Evolutionary conservation across 208 protist genomes (phyloP), one percentile per base, ranked within the genome.

Genomic region (Wallacemonas sp.): DNA sequence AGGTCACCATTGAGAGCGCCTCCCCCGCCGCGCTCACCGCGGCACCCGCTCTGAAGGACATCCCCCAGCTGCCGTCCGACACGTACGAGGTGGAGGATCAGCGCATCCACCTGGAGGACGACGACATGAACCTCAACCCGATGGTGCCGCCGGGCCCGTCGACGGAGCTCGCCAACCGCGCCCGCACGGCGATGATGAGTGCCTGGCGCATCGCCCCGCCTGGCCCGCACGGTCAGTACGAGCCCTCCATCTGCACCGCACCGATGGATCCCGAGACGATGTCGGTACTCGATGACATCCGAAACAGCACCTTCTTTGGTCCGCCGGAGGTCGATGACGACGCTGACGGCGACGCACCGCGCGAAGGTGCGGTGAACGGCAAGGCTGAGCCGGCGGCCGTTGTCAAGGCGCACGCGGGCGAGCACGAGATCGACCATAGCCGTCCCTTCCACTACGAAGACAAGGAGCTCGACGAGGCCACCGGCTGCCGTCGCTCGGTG

Each of bases 231-330:
- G 52, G 52, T 29, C 52, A 52, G 11, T 78, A 80, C 52, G 70
- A 77, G 54, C 79, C 65, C 26, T 81, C 79, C 2, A 69, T 84
- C 26, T 81, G 79, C 63, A 77, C 74, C 4, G 61, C 72, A 1
- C 71, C 57, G 38, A 57, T 67, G 32, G 72, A 67, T 12, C 67
- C 70, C 2, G 61, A 11, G 2, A 44, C 55, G 14, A 38, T 31
- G n/a, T 44, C 38, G 10, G 52, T 42, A 1, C 52, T 59, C 12
- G 52, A 59, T 29, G 52, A 59, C 16, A 59, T 59, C 32, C 52
- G 52, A 4, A 59, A 59, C 52, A 59, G 52, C 52, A 59, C 52
- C n/a, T 42, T 59, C 32, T 42, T 59, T 23, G 26, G 29, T 54
- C 42, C 16, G 39, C 14, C 7, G 33, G 48, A 55, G 8, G 48